Evolutionary conservation across 2,329 filamentous ascomycete genomes (phyloP).

Genomic region (Ophiostoma sp.): DNA sequence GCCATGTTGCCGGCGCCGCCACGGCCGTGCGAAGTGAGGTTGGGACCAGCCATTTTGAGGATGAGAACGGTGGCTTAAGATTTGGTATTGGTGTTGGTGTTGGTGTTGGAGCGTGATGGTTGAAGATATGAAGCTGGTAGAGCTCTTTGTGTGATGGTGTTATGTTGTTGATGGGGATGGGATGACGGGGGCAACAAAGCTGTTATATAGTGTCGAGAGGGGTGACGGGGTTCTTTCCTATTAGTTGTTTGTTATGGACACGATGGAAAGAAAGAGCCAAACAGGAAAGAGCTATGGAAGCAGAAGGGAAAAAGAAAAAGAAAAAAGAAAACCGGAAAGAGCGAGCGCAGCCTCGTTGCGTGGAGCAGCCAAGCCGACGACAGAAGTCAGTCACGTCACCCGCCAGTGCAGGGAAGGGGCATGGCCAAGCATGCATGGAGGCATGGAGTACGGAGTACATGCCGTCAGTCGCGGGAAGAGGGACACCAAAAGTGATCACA

Average conservation of each 20-base stretch:
- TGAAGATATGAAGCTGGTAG: background rate
- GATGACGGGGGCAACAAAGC: background rate
- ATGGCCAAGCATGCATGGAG: background rate
- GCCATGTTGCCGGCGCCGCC: slow-evolving; percentile 74
- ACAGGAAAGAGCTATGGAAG: background rate
- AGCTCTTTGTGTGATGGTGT: background rate
- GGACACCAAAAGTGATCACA: slow-evolving; percentile 22
- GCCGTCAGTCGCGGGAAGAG: slow-evolving; percentile 2
- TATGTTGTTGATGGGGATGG: background rate
- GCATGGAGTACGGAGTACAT: background rate
- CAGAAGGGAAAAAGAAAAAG: slow-evolving; percentile 11
- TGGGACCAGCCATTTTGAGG: slow-evolving; percentile 34
- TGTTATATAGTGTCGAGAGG: background rate
- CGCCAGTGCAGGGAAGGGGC: background rate
- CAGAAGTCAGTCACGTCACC: slow-evolving; percentile 12
- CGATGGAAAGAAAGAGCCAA: background rate
- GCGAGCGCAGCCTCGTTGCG: slow-evolving; percentile 10
- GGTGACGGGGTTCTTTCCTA: background rate
- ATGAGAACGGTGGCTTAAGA: background rate
- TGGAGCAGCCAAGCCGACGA: background rate
- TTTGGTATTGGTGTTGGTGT: background rate
- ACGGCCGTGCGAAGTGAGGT: slow-evolving; percentile 62
- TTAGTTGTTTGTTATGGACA: slow-evolving; percentile 17
- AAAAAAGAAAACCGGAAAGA: background rate
- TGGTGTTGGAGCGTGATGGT: background rate